Base-by-base conservation (phyloP, 2,329 filamentous ascomycete species). In the Aphanoascus verrucosus region DNA sequence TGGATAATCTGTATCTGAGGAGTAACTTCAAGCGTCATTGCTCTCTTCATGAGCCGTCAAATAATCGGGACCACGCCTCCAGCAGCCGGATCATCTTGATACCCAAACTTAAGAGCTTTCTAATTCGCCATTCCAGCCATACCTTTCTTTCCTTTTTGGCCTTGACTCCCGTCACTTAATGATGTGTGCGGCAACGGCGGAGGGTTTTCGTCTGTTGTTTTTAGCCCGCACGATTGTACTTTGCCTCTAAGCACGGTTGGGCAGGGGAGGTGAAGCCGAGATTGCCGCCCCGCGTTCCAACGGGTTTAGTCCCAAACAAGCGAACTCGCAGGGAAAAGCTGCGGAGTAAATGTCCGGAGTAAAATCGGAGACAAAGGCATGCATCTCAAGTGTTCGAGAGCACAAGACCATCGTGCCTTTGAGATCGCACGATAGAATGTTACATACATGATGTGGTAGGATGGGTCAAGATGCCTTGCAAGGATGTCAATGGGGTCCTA, bases 131-230 rank as follows among this genome's bases (percentile, higher is more conserved):
- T 84, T 34, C 93, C 76, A 35, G 86, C 85, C 66, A 96, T 3
- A 95, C 80, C 72, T 96, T 96, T 67, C 96, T 91, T 60, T 84
- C 82, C 44, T 97, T 91, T 58, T 82, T 84, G 2, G 96, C 89
- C 57, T 93, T 82, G 53, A 82, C 77, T 3, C 80, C 79, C 73
- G 35, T 82, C 78, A 56, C 91, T n/a, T n/a, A n/a, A n/a, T n/a
- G n/a, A n/a, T n/a, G n/a, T n/a, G n/a, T n/a, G n/a, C n/a, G n/a
- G n/a, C n/a, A n/a, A n/a, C n/a, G n/a, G n/a, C n/a, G n/a, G n/a
- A n/a, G n/a, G n/a, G n/a, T n/a, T n/a, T n/a, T n/a, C n/a, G n/a
- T n/a, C n/a, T n/a, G n/a, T n/a, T n/a, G n/a, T n/a, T n/a, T n/a
- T n/a, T n/a, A n/a, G n/a, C n/a, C n/a, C n/a, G n/a, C n/a, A n/a